Evolutionary conservation across 768 basidiomycete species (phyloP).

Genomic region (Auricularia cornea): DNA sequence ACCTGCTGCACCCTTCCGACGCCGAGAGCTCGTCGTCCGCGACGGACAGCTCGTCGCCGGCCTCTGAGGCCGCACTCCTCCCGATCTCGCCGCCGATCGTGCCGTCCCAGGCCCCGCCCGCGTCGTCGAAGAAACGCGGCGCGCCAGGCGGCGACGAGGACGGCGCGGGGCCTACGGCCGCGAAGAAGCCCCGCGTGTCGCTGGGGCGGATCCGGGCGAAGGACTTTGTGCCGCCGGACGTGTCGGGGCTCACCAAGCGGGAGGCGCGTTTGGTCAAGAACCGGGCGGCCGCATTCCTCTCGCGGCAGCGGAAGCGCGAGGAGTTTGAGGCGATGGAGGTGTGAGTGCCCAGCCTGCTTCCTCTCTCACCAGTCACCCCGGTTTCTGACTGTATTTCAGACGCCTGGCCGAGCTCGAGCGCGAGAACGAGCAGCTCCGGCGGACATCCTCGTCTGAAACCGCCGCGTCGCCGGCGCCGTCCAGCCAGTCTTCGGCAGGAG

Average conservation of each 20-base stretch:
- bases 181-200: neutral
- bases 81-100: neutral
- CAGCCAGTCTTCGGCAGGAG: neutral
- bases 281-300: conserved; percentile 21
- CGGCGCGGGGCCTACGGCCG: neutral
- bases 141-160: neutral
- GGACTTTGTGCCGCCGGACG: conserved; percentile 20
- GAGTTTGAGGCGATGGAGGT: conserved; percentile 20
- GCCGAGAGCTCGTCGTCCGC: neutral
- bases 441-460: neutral
- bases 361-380: neutral
- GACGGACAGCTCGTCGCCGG: neutral
- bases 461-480: neutral
- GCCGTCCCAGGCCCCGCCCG: neutral
- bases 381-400: conserved; percentile 4
- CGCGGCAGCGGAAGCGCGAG: conserved; percentile 20
- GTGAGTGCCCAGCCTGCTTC: conserved; percentile 6
- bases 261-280: conserved; percentile 24
- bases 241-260: conserved; percentile 18
- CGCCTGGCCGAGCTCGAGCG: conserved; percentile 12
- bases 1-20: neutral
- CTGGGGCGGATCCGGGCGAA: conserved; percentile 10
- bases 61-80: neutral
- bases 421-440: conserved; percentile 13
- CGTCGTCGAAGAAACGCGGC: neutral